phyloP scores from a whole-genome alignment of 1,284 basidiomycete genomes.

The Apiotrichum siamense region DNA sequence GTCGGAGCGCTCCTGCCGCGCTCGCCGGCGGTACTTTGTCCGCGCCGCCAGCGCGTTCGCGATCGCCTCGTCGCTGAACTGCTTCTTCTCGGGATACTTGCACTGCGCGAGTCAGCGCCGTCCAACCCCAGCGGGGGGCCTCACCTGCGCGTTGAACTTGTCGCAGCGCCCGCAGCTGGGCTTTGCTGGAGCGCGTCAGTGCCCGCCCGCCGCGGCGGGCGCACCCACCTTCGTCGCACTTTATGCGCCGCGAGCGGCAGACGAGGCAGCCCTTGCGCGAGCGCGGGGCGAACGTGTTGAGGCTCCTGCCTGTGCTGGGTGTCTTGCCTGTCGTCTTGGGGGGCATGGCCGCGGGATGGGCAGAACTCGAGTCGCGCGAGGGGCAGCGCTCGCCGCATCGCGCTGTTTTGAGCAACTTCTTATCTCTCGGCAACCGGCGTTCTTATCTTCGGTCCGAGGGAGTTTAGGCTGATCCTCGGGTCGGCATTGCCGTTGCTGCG shows the following conservation, averaged over 20 bases:
- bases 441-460: no score
- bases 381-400: no score
- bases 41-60: constrained; percentile 15
- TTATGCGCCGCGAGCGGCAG: constrained; percentile 24
- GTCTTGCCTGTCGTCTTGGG: no score
- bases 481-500: no score
- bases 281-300: not conserved
- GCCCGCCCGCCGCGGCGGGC: not conserved
- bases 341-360: no score
- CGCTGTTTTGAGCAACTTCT: no score
- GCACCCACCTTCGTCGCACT: constrained; percentile 26
- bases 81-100: constrained; percentile 25
- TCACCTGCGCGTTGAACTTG: constrained; percentile 28
- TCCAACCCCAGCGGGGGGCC: not conserved
- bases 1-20: not conserved
- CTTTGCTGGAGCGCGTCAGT: constrained; percentile 8
- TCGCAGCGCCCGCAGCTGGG: constrained; percentile 26
- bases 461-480: no score
- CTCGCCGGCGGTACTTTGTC: constrained; percentile 11
- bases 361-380: no score
- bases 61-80: constrained; percentile 19
- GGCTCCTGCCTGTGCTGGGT: no score
- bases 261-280: constrained; percentile 25
- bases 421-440: no score
- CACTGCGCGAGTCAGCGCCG: constrained; percentile 16